Evolutionary conservation across 2,329 filamentous ascomycete species (phyloP), one percentile per base, ranked within the genome.

Genomic region (Trichoderma hamatum): DNA sequence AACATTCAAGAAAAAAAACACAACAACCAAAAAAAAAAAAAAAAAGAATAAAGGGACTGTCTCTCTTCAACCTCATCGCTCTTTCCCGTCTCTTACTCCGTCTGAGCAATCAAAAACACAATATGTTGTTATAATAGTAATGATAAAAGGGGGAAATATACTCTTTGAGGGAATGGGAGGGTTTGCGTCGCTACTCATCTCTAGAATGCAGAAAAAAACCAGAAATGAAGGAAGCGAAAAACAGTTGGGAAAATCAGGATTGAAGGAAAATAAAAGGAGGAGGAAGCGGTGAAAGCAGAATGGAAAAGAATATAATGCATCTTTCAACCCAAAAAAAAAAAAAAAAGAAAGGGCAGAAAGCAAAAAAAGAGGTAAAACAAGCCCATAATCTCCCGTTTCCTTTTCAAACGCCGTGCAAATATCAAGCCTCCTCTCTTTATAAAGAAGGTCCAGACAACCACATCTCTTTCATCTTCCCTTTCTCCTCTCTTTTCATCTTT

Each of bases 331-430:
- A 67, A 51, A 71, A 74, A 74, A 61, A 61, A 71, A 72, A 58
- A 70, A 73, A 63, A 70, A 72, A 74, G 71, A 34, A 69, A 73
- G 69, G 70, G 3, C 5, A 19, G 5, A 24, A 73, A 70, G 69
- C 71, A 72, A 39, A 43, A 43, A 43, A 73, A 70, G 70, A 24
- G 46, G n/a, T 14, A 49, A 73, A 70, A 69, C 72, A 72, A 28
- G n/a, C 61, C 49, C 71, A 62, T 39, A 24, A 71, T 72, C 69
- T 72, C 70, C 70, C 28, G 36, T 67, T 49, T 63, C 65, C 66
- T 72, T 75, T 72, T 72, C 74, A 72, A 79, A 79, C 78, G 77
- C 75, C 77, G 73, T 74, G 75, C 76, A 75, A 77, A 78, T 76
- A 73, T 74, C 39, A 54, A 28, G 63, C 73, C 71, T 69, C 70